phyloP scores from a whole-genome alignment of 345 rosid species.

The Eucalyptus marginata region DNA sequence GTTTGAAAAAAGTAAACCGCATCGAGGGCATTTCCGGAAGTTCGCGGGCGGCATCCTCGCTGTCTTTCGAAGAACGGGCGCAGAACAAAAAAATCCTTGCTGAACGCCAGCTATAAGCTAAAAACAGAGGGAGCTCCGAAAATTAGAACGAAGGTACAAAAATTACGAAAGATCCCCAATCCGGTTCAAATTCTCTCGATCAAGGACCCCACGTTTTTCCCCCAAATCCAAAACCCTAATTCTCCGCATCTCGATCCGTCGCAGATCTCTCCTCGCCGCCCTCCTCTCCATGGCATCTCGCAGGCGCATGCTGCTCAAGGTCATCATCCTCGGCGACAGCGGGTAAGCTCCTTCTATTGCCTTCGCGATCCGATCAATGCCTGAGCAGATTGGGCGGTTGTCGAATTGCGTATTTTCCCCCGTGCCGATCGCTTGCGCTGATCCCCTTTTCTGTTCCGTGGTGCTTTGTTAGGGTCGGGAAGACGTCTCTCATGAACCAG shows the following conservation, averaged over 20 bases:
- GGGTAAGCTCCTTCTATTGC: slow-evolving; percentile 3
- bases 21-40: not conserved
- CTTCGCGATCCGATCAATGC: not conserved
- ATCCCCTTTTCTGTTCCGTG: not conserved
- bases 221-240: not conserved
- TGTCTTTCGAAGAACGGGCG: not conserved
- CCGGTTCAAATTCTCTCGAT: not conserved
- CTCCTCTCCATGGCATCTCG: slow-evolving; percentile 17
- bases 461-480: slow-evolving; percentile 14
- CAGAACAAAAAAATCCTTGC: not conserved
- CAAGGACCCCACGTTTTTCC: not conserved
- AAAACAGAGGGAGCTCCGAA: not conserved
- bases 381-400: not conserved
- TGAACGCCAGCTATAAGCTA: not conserved
- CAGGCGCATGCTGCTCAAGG: slow-evolving; percentile 26
- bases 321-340: slow-evolving; percentile 33
- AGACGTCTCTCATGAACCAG: slow-evolving; percentile 35
- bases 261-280: not conserved
- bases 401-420: not conserved
- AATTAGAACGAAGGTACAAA: not conserved
- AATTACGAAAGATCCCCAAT: not conserved
- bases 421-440: not conserved
- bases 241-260: not conserved
- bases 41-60: not conserved
- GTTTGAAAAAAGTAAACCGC: not conserved